These are phyloP conservation scores for Puccinia polysora DNA, from an alignment of 1,284 basidiomycete species.

Conservation along the genomic window DNA sequence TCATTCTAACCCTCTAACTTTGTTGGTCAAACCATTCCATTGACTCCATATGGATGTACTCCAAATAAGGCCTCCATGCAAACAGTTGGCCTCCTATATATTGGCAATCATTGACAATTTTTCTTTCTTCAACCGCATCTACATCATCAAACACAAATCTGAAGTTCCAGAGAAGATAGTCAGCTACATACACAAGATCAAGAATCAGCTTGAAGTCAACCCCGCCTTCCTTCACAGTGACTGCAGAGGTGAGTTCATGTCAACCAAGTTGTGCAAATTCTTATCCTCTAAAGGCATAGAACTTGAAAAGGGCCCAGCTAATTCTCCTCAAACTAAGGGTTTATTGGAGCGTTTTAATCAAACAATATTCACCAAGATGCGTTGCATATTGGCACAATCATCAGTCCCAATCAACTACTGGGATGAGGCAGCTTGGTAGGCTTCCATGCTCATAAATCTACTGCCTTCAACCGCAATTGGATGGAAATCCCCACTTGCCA, in stretches of 20 bases:
- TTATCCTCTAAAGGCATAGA: neutral
- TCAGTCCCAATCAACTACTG: neutral
- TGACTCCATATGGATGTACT: no score
- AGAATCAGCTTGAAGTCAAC: neutral
- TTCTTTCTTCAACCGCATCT: neutral
- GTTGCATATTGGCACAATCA: neutral
- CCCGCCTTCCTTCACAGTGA: constrained; percentile 1
- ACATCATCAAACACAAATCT: neutral
- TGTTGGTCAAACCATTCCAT: no score
- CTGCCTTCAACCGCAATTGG: neutral
- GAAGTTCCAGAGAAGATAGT: neutral
- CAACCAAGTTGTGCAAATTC: neutral
- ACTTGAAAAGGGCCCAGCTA: neutral
- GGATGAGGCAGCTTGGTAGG: neutral
- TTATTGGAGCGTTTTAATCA: neutral
- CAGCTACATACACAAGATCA: neutral
- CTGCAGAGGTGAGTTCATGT: neutral
- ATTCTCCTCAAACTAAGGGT: constrained; percentile 8
- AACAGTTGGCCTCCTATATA: no score
- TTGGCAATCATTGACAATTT: no score
- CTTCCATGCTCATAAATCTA: neutral
- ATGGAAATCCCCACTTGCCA: neutral
- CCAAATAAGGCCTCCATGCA: no score
- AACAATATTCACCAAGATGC: neutral
- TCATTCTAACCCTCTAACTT: no score